Evolutionary conservation across 371 early-diverging fungal species (phyloP).

Genomic region (Mucor piriformis): DNA sequence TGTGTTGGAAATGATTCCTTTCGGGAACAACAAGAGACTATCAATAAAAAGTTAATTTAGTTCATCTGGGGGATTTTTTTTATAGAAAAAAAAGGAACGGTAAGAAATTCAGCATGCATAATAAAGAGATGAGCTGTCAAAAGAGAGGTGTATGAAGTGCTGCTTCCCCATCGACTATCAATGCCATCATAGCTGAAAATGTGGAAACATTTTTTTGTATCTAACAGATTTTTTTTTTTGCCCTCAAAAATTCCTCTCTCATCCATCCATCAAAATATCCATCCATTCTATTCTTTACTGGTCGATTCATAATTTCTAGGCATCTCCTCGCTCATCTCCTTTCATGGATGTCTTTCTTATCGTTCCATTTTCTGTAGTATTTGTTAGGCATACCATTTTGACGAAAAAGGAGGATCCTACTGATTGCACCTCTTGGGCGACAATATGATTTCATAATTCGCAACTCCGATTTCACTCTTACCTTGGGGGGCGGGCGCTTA

Average conservation of each 20-base stretch:
- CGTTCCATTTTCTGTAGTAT: neutral
- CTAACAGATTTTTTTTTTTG: neutral
- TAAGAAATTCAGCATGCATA: neutral
- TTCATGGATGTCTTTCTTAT: constrained; percentile 1
- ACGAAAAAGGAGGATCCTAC: constrained; percentile 21
- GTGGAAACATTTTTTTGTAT: neutral
- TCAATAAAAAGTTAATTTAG: neutral
- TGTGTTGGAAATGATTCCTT: constrained; percentile 92
- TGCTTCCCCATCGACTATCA: neutral
- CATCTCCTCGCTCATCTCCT: neutral
- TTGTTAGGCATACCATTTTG: constrained; percentile 14
- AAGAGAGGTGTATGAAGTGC: neutral
- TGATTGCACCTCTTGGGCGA: neutral
- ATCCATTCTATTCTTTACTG: constrained; percentile 1
- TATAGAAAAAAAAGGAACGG: constrained; percentile 11
- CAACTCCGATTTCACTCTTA: neutral
- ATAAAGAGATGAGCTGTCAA: neutral
- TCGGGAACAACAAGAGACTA: constrained; percentile 91
- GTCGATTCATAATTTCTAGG: neutral
- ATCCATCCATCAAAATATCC: constrained; percentile 20
- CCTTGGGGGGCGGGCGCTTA: too few species aligned
- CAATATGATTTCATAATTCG: neutral
- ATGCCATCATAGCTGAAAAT: neutral
- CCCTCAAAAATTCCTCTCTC: too few species aligned
- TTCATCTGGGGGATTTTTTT: neutral